Evolutionary conservation across 352 stramenopile species (phyloP).

Genomic region (Phytophthora tentaculata): DNA sequence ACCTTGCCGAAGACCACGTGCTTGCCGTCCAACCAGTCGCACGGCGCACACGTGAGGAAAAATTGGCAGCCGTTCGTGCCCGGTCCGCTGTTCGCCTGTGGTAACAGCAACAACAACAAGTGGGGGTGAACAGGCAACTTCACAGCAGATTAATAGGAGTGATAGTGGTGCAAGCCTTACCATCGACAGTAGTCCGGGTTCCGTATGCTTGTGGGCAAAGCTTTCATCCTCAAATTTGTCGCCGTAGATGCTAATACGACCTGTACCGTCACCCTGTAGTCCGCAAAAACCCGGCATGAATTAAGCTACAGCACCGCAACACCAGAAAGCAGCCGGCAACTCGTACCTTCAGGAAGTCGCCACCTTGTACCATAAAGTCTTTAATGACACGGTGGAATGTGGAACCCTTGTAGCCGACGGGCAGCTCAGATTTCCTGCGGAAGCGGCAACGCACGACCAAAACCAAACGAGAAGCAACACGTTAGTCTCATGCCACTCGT

Average conservation of each 20-base stretch:
- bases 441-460: conserved; percentile 31
- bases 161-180: conserved; percentile 30
- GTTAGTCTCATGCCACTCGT: conserved; percentile 1
- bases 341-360: conserved; percentile 85
- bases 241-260: conserved; percentile 87
- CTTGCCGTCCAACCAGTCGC: conserved; percentile 96
- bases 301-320: conserved; percentile 6
- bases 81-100: conserved; percentile 92
- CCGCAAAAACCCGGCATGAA: conserved; percentile 16
- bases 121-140: conserved; percentile 1
- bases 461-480: conserved; percentile 35
- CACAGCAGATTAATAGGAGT: not conserved
- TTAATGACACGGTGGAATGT: conserved; percentile 92
- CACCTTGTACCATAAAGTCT: conserved; percentile 92
- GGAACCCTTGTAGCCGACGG: conserved; percentile 89
- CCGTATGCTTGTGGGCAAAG: conserved; percentile 86
- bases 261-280: conserved; percentile 78
- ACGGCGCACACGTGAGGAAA: conserved; percentile 94
- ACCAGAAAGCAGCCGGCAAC: not conserved
- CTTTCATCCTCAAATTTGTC: conserved; percentile 89
- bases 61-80: conserved; percentile 96
- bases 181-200: conserved; percentile 85
- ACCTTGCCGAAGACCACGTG: conserved; percentile 97
- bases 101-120: not conserved
- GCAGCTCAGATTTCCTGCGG: conserved; percentile 77